Evolutionary conservation across 2,329 filamentous ascomycete genomes (phyloP), one percentile per base, ranked within the genome.

Genomic region (Talaromyces sp.): DNA sequence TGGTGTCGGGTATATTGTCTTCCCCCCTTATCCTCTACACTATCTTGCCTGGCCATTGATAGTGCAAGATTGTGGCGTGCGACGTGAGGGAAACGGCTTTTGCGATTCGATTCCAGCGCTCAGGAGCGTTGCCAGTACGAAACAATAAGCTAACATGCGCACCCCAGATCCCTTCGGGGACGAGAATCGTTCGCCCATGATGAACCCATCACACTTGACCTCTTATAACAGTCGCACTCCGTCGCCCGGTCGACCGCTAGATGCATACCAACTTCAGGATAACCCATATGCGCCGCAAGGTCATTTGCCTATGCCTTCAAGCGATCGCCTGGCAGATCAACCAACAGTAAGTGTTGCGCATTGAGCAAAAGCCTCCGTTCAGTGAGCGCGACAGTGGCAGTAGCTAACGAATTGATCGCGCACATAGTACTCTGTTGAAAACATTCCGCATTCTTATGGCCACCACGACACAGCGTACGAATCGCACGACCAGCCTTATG

Each of bases 221-320:
- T 45, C 46, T 41, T 63, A 60, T 27, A 55, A 67, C 69, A 78
- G 70, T 58, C 84, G 87, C 62, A 85, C 89, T 51, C 89, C 90
- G 48, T 94, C 90, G 42, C 90, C 90, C 30, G 87, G 85, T 44
- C 87, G 90, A 61, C 89, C 88, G 24, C 76, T 88, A 54, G 84
- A 87, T 63, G 84, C 86, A 60, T 96, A 96, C 71, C 89, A 95
- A 69, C 82, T 95, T 42, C 87, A 94, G 40, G 89, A 96, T 71
- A 84, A 86, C 60, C 85, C 86, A 8, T 92, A 90, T 69, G 80
- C 77, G 48, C 73, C 74, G 30, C 80, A 76, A 54, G 71, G 77
- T 43, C 86, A 85, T 55, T 77, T 92, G 46, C 84, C 89, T 61
- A 90, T 91, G 69, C 88, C 87, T 54, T 75, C 76, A 1, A 86